Evolutionary conservation across 192 early-diverging fungal genomes (phyloP).

Genomic region (Mortierella claussenii): DNA sequence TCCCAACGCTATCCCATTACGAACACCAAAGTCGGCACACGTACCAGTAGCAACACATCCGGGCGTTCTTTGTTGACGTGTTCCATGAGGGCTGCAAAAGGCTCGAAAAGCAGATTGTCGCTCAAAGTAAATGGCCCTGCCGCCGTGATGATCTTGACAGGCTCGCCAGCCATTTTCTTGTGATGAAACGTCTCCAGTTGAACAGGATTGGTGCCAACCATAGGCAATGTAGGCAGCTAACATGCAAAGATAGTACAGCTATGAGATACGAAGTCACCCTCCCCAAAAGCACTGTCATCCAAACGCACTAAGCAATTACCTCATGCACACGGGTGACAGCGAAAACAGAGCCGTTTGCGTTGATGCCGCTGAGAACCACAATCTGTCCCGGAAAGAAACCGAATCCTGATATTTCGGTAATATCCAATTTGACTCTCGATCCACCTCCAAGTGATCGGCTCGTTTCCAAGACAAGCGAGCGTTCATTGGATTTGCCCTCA

Average conservation of each 20-base stretch:
- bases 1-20: too few species aligned
- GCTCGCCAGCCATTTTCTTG: conserved; percentile 39
- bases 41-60: conserved; percentile 81
- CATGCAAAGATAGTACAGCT: neutral
- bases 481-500: conserved; percentile 72
- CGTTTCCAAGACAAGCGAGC: conserved; percentile 84
- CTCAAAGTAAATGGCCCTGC: conserved; percentile 89
- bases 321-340: conserved; percentile 61
- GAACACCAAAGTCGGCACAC: too few species aligned
- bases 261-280: conserved; percentile 10
- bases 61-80: conserved; percentile 71
- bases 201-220: conserved; percentile 53
- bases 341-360: conserved; percentile 66
- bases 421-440: conserved; percentile 70
- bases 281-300: conserved; percentile 24
- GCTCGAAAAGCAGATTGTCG: conserved; percentile 83
- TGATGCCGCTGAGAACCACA: conserved; percentile 76
- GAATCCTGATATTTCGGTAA: conserved; percentile 67
- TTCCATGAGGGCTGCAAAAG: conserved; percentile 80
- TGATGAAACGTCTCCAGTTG: conserved; percentile 56
- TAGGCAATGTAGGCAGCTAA: conserved; percentile 65
- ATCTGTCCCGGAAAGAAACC: conserved; percentile 93
- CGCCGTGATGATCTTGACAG: conserved; percentile 71
- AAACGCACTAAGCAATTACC: conserved; percentile 53
- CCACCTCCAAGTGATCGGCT: conserved; percentile 81